phyloP scores from a whole-genome alignment of 2,329 filamentous ascomycete species.

The Cordyceps tenuipes region DNA sequence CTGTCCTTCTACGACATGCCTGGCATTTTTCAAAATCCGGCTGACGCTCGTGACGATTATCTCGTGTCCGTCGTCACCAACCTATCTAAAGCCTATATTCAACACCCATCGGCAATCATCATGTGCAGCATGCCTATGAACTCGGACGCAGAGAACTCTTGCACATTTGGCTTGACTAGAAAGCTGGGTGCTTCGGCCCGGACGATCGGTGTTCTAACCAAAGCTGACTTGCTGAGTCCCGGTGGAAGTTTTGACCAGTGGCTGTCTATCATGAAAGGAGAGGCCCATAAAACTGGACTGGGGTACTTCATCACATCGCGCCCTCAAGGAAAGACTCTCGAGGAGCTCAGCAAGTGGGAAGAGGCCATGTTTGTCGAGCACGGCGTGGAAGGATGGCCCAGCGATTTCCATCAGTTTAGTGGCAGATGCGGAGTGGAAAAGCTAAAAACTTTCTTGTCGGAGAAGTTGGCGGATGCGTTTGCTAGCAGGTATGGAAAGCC shows the following conservation, averaged over 20 bases:
- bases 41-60: conserved; percentile 55
- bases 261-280: conserved; percentile 52
- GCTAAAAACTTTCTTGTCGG: conserved; percentile 43
- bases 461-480: conserved; percentile 46
- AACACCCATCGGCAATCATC: conserved; percentile 61
- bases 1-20: conserved; percentile 81
- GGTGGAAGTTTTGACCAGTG: conserved; percentile 47
- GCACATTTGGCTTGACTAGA: conserved; percentile 57
- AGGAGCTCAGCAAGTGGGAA: conserved; percentile 44
- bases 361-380: conserved; percentile 41
- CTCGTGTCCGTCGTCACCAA: conserved; percentile 65
- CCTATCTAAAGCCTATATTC: conserved; percentile 62
- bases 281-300: conserved; percentile 56
- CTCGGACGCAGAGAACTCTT: conserved; percentile 67
- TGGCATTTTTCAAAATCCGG: conserved; percentile 66
- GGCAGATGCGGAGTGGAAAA: conserved; percentile 46
- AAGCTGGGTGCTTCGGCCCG: conserved; percentile 46
- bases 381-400: conserved; percentile 36
- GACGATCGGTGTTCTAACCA: conserved; percentile 72
- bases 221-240: conserved; percentile 63
- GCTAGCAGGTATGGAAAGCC: conserved; percentile 32
- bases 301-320: conserved; percentile 74
- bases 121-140: conserved; percentile 73
- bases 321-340: conserved; percentile 47
- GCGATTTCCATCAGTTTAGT: conserved; percentile 37